Percentiles rank a stretch among this genome's conserved stretches.
phyloP scores from a whole-genome alignment of 1,284 basidiomycete species.

The Cutaneotrichosporon cutaneum region DNA sequence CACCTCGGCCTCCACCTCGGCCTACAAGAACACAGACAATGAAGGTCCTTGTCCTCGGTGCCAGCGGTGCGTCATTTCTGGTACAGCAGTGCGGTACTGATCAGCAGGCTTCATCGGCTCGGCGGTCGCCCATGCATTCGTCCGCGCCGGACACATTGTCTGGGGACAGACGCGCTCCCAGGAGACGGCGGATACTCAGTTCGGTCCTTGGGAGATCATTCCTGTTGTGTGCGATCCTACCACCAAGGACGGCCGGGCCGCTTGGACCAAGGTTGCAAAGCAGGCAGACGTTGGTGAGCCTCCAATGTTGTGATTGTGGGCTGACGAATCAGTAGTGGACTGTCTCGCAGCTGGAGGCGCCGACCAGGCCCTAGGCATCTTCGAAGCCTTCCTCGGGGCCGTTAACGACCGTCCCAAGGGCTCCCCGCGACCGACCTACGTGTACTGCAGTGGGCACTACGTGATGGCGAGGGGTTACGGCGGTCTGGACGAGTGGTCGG shows the following conservation, averaged over 20 bases:
- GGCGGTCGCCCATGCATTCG: constrained; percentile 57
- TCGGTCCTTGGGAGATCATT: constrained; percentile 57
- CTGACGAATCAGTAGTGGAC: constrained; percentile 42
- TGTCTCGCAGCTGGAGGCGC: constrained; percentile 45
- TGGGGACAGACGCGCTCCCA: constrained; percentile 58
- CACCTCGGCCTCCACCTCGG: no score
- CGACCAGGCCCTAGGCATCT: constrained; percentile 43
- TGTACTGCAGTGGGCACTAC: constrained; percentile 59
- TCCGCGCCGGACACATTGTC: constrained; percentile 59
- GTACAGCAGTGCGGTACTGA: not conserved
- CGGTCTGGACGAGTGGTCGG: constrained; percentile 39
- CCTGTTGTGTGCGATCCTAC: constrained; percentile 56
- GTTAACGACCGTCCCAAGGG: constrained; percentile 7
- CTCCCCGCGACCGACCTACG: constrained; percentile 46
- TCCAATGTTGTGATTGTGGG: constrained; percentile 12
- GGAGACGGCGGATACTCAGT: constrained; percentile 9
- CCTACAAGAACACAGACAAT: no score
- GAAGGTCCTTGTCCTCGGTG: constrained; percentile 5
- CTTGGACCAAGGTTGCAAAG: constrained; percentile 54
- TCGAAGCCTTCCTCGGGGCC: constrained; percentile 17
- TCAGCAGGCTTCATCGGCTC: constrained; percentile 56
- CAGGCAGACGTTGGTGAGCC: constrained; percentile 57
- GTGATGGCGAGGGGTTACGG: constrained; percentile 51
- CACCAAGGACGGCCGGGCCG: constrained; percentile 38
- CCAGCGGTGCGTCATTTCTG: not conserved